These are phyloP conservation scores for Carex pumila DNA, from an alignment of 176 grass and related monocot species.

Conservation along the genomic window DNA sequence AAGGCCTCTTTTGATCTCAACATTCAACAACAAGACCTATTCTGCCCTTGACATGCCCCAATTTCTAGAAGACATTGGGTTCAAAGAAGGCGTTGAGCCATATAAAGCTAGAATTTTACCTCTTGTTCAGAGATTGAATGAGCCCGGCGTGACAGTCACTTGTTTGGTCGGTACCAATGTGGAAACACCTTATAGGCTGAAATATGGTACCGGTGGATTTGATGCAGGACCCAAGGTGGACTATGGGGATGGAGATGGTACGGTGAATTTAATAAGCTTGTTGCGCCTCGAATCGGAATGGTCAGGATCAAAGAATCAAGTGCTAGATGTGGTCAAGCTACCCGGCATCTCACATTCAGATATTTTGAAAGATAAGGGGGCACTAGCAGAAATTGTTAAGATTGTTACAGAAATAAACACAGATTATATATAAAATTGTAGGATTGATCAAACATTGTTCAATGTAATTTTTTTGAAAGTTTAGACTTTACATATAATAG, in stretches of 20 bases:
- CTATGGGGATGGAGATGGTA: slow-evolving; percentile 75
- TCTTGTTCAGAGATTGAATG: slow-evolving; percentile 47
- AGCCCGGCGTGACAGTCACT: slow-evolving; percentile 54
- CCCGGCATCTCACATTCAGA: slow-evolving; percentile 46
- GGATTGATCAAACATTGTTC: not conserved
- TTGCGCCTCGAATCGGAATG: slow-evolving; percentile 52
- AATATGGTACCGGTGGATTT: slow-evolving; percentile 39
- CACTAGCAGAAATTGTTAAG: slow-evolving; percentile 42
- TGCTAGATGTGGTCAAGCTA: slow-evolving; percentile 55
- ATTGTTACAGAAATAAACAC: slow-evolving; percentile 46
- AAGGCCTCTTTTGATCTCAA: slow-evolving; percentile 43
- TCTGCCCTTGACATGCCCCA: slow-evolving; percentile 49
- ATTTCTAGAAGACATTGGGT: slow-evolving; percentile 80
- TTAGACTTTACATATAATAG: not conserved
- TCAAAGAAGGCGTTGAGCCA: slow-evolving; percentile 44
- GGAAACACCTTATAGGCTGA: slow-evolving; percentile 45
- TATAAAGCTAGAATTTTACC: slow-evolving; percentile 42
- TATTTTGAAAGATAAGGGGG: slow-evolving; percentile 55
- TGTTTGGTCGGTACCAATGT: slow-evolving; percentile 59
- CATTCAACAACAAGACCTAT: slow-evolving; percentile 34
- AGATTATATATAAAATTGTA: not conserved
- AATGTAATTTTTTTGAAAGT: not conserved
- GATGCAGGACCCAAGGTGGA: slow-evolving; percentile 38
- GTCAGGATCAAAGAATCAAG: slow-evolving; percentile 37
- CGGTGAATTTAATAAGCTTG: slow-evolving; percentile 65